Conservation (phyloP, 164 flowering plant genomes). For the Sedum album region DNA sequence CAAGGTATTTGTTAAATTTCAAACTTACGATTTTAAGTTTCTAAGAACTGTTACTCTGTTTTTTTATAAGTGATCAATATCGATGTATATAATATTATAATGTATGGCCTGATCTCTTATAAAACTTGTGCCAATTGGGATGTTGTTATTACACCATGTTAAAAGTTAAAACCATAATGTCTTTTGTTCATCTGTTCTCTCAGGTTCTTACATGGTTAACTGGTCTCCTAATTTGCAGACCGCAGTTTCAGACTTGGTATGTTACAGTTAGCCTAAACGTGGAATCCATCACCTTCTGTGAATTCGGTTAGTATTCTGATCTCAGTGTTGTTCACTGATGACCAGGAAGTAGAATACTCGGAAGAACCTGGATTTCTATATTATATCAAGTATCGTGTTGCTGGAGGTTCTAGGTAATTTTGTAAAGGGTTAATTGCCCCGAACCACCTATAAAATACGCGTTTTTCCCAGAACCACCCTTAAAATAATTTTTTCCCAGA, state of each 20-base stretch:
- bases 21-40: not conserved
- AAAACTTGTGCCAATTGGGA: not conserved
- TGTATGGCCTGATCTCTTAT: not conserved
- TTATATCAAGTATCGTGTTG: constrained; percentile 89
- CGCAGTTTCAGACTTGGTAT: constrained; percentile 94
- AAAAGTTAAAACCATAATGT: not conserved
- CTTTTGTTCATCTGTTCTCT: constrained; percentile 12
- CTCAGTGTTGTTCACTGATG: constrained; percentile 12
- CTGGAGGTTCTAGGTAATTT: constrained; percentile 82
- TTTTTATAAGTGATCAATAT: not conserved
- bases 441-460: too few relatives aligned
- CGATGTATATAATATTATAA: not conserved
- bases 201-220: constrained; percentile 97
- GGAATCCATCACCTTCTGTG: not conserved
- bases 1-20: constrained; percentile 44
- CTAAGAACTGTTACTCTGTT: not conserved
- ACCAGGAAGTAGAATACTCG: constrained; percentile 92
- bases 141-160: not conserved
- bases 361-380: constrained; percentile 85
- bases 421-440: too few relatives aligned
- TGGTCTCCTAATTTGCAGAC: constrained; percentile 96
- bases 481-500: too few relatives aligned
- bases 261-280: constrained; percentile 16
- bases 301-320: not conserved
- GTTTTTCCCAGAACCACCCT: too few relatives aligned